Conservation (phyloP, 495 filamentous ascomycete species). For the Achaetomiella virescens region DNA sequence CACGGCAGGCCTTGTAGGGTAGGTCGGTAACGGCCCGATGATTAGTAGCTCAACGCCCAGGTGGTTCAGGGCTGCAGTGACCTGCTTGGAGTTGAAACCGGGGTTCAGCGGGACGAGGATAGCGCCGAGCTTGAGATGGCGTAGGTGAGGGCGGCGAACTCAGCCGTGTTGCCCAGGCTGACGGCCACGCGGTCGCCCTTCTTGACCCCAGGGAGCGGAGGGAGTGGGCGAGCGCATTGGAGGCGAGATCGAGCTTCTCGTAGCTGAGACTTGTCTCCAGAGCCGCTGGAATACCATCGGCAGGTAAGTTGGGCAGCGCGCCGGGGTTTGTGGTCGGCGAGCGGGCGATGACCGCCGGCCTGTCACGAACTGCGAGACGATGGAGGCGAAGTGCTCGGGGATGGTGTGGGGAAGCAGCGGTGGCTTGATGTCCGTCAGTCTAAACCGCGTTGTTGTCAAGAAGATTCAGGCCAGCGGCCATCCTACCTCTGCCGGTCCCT, state of each 20-base stretch:
- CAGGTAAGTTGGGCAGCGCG: constrained; percentile 10
- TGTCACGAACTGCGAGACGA: constrained; percentile 66
- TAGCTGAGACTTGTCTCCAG: constrained; percentile 61
- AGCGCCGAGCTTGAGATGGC: constrained; percentile 85
- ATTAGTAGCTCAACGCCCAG: constrained; percentile 71
- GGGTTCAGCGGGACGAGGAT: constrained; percentile 91
- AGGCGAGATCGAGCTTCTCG: constrained; percentile 62
- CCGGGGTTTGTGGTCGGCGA: constrained; percentile 24
- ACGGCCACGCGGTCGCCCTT: constrained; percentile 86
- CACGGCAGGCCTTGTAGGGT: constrained; percentile 63
- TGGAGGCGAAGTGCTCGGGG: constrained; percentile 69
- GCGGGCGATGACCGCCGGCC: constrained; percentile 50
- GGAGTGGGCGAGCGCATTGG: constrained; percentile 71
- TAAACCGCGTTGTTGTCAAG: not conserved
- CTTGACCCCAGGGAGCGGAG: constrained; percentile 66
- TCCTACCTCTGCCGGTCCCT: constrained; percentile 24
- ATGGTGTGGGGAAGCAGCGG: constrained; percentile 49
- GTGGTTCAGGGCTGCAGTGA: constrained; percentile 70
- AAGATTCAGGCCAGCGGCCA: not conserved
- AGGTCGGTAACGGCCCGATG: constrained; percentile 83
- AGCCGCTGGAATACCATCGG: constrained; percentile 5
- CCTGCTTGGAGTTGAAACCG: constrained; percentile 75
- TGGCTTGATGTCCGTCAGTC: constrained; percentile 14
- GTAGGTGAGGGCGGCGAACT: constrained; percentile 78
- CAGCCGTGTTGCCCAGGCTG: constrained; percentile 76